Conservation (phyloP, 176 grass and related monocot genomes). For the Triticum aestivum region DNA sequence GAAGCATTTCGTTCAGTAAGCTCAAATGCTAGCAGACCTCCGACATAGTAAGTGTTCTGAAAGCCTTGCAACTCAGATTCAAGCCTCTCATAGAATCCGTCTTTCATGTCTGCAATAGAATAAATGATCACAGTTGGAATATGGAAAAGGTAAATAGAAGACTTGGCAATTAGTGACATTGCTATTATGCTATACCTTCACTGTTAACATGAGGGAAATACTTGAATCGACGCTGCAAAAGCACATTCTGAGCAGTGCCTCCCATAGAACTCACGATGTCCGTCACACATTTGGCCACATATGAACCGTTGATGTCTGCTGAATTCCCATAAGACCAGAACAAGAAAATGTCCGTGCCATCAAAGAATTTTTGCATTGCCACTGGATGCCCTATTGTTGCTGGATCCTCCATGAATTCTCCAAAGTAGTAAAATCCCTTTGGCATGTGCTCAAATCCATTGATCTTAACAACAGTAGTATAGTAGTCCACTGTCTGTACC, state of each 20-base stretch:
- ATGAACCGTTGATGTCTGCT: constrained; percentile 46
- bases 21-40: constrained; percentile 76
- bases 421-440: constrained; percentile 76
- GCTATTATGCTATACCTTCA: constrained; percentile 43
- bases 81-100: constrained; percentile 61
- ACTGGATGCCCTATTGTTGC: constrained; percentile 60
- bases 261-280: constrained; percentile 53
- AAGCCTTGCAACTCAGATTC: constrained; percentile 72
- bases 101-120: constrained; percentile 62
- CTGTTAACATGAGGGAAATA: constrained; percentile 74
- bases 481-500: constrained; percentile 65
- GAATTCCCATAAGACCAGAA: constrained; percentile 87
- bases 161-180: constrained; percentile 1
- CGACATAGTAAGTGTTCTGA: constrained; percentile 79
- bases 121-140: constrained; percentile 23
- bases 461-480: constrained; percentile 64
- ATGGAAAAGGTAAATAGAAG: constrained; percentile 17
- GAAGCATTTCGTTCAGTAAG: constrained; percentile 68
- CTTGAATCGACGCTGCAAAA: constrained; percentile 69
- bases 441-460: constrained; percentile 67
- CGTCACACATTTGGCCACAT: constrained; percentile 55
- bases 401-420: constrained; percentile 73
- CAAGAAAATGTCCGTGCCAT: constrained; percentile 62
- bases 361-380: constrained; percentile 79
- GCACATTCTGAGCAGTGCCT: constrained; percentile 52